These are phyloP conservation scores for Leishmania lainsoni DNA, from an alignment of 208 protist species.

Conservation along the genomic window DNA sequence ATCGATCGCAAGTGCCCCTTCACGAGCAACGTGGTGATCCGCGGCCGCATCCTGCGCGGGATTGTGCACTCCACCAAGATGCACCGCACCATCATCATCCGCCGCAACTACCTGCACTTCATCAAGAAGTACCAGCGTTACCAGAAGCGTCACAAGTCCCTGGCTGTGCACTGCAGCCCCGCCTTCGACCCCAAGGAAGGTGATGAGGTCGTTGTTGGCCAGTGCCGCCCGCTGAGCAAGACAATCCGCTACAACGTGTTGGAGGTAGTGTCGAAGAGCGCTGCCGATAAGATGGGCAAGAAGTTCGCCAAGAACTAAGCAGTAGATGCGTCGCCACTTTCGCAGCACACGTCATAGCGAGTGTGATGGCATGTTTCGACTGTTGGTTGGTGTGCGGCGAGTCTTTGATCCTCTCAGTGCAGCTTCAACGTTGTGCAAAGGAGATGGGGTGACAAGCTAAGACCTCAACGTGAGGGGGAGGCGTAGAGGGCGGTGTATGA, in stretches of 20 bases:
- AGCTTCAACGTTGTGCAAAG: neutral
- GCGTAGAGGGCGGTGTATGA: neutral
- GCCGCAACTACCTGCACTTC: slow-evolving; percentile 99
- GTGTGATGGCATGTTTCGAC: neutral
- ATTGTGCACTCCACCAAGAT: slow-evolving; percentile 99
- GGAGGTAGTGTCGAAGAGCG: slow-evolving; percentile 90
- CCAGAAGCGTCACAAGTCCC: slow-evolving; percentile 99
- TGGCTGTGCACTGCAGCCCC: slow-evolving; percentile 99
- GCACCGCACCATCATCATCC: slow-evolving; percentile 98
- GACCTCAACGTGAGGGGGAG: neutral
- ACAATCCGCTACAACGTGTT: slow-evolving; percentile 99
- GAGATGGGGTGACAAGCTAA: neutral
- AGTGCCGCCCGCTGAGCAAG: slow-evolving; percentile 99
- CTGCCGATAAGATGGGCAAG: slow-evolving; percentile 87
- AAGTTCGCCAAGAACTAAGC: slow-evolving; percentile 88
- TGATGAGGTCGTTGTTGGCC: slow-evolving; percentile 98
- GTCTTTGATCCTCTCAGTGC: neutral
- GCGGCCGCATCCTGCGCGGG: slow-evolving; percentile 98
- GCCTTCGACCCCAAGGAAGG: slow-evolving; percentile 98
- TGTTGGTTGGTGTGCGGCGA: slow-evolving; percentile 8
- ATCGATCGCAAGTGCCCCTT: slow-evolving; percentile 99
- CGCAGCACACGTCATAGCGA: neutral
- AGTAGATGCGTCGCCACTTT: neutral
- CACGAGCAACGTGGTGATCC: slow-evolving; percentile 99
- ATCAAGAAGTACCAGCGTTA: slow-evolving; percentile 99